A percentile compares a stretch with the other conserved stretches of the same genome.
These are phyloP conservation scores for Colletotrichum tropicale DNA, from an alignment of 2,329 filamentous ascomycete species.

Conservation along the genomic window DNA sequence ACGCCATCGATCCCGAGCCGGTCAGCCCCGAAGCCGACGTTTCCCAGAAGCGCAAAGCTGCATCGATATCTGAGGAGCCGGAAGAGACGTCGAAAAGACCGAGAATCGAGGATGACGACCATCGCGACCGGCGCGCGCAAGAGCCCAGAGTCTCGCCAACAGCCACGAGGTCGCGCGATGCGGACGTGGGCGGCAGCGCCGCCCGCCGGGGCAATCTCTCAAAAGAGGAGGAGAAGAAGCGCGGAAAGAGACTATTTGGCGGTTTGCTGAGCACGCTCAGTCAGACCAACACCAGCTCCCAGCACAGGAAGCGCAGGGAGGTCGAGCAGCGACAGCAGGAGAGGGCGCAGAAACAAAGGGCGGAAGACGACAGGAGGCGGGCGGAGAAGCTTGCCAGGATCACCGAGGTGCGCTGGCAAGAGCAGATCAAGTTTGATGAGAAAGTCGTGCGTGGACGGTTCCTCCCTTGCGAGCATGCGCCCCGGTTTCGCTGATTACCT, in stretches of 20 bases:
- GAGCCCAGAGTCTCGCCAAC: background rate
- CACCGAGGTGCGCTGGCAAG: constrained; percentile 62
- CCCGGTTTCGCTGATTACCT: constrained; percentile 26
- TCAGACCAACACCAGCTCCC: constrained; percentile 67
- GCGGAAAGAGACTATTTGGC: constrained; percentile 85
- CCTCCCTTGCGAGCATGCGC: background rate
- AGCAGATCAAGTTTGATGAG: constrained; percentile 79
- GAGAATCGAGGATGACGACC: constrained; percentile 16
- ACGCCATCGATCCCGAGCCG: background rate
- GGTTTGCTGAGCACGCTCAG: constrained; percentile 79
- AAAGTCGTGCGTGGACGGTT: constrained; percentile 65
- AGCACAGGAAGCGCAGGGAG: constrained; percentile 74
- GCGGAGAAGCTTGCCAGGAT: constrained; percentile 69
- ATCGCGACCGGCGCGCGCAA: background rate
- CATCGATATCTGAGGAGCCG: constrained; percentile 20
- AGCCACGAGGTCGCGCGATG: background rate
- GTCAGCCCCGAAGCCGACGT: background rate
- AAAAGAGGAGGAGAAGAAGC: constrained; percentile 76
- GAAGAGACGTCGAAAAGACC: constrained; percentile 20
- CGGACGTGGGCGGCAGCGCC: constrained; percentile 19
- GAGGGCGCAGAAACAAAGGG: constrained; percentile 73
- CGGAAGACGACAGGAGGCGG: constrained; percentile 71
- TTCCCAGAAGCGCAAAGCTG: constrained; percentile 35
- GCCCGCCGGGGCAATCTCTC: constrained; percentile 36
- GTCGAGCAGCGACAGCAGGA: constrained; percentile 84